phyloP scores from a whole-genome alignment of 768 basidiomycete species.

The Boletus subcaerulescens region DNA sequence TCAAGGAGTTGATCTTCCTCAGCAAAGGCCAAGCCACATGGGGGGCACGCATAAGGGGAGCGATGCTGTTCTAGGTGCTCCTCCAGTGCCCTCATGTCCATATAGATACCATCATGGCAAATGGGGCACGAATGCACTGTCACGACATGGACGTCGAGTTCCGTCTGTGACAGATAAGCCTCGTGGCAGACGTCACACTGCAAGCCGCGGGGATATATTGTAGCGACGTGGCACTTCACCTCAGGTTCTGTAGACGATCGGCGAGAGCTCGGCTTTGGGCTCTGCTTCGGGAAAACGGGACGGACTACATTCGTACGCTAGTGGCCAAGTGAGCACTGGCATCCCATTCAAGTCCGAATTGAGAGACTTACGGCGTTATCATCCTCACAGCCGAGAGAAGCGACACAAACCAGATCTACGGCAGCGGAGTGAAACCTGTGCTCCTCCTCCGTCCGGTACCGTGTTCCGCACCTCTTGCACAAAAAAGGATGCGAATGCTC shows the following conservation, averaged over 20 bases:
- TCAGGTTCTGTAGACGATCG: conserved; percentile 8
- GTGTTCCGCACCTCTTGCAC: conserved; percentile 31
- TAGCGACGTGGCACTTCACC: conserved; percentile 1
- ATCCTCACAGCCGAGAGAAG: conserved; percentile 38
- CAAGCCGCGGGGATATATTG: conserved; percentile 3
- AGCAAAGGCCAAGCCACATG: conserved; percentile 23
- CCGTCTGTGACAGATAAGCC: conserved; percentile 19
- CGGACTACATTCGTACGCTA: conserved; percentile 21
- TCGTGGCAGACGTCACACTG: conserved; percentile 26
- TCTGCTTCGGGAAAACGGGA: conserved; percentile 12
- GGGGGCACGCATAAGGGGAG: conserved; percentile 22
- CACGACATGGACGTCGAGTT: conserved; percentile 30
- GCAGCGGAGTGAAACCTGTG: conserved; percentile 37
- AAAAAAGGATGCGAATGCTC: conserved; percentile 26
- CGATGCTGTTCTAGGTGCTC: conserved; percentile 32
- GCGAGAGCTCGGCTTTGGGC: conserved; percentile 9
- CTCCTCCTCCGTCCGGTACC: conserved; percentile 35
- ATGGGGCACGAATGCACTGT: conserved; percentile 32
- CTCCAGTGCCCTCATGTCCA: conserved; percentile 22
- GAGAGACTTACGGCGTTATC: conserved; percentile 28
- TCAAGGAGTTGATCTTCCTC: conserved; percentile 36
- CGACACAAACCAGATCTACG: conserved; percentile 34
- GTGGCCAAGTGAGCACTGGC: conserved; percentile 7
- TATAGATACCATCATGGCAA: conserved; percentile 32
- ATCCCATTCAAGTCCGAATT: conserved; percentile 4